phyloP scores from a whole-genome alignment of 2,329 filamentous ascomycete genomes.

The Metarhizium sp. region DNA sequence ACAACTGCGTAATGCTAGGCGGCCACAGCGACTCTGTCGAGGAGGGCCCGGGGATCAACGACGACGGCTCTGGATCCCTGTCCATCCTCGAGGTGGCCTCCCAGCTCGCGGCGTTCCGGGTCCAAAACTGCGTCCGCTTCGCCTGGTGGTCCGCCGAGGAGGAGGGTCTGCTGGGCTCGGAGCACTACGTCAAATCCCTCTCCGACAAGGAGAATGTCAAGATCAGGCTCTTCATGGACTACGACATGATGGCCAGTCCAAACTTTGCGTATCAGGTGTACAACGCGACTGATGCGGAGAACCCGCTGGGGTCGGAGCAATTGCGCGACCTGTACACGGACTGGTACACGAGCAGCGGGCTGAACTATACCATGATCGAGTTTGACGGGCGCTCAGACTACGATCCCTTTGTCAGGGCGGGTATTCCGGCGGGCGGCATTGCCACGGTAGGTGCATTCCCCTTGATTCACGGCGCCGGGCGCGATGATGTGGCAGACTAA shows the following conservation, averaged over 20 bases:
- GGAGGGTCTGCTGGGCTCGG: constrained; percentile 55
- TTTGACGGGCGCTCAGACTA: constrained; percentile 79
- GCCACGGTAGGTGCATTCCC: constrained; percentile 38
- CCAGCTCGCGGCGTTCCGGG: constrained; percentile 45
- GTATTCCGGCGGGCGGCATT: constrained; percentile 66
- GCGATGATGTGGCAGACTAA: not conserved
- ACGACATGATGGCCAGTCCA: constrained; percentile 60
- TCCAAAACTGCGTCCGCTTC: constrained; percentile 58
- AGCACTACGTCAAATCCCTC: constrained; percentile 49
- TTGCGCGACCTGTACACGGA: constrained; percentile 58
- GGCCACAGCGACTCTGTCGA: constrained; percentile 55
- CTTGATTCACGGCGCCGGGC: not conserved
- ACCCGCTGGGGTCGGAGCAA: constrained; percentile 62
- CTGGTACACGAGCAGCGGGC: constrained; percentile 53
- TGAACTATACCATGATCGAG: constrained; percentile 60
- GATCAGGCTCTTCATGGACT: constrained; percentile 60
- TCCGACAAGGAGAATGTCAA: constrained; percentile 48
- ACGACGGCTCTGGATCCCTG: constrained; percentile 61
- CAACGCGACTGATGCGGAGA: constrained; percentile 59
- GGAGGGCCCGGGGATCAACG: constrained; percentile 66
- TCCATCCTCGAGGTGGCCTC: constrained; percentile 54
- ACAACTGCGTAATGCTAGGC: constrained; percentile 58
- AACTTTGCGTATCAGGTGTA: constrained; percentile 63
- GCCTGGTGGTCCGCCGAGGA: constrained; percentile 62
- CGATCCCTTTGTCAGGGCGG: constrained; percentile 62